Evolutionary conservation across 2,329 filamentous ascomycete species (phyloP), one percentile per base, ranked within the genome.

Genomic region (Trichoderma koningii): DNA sequence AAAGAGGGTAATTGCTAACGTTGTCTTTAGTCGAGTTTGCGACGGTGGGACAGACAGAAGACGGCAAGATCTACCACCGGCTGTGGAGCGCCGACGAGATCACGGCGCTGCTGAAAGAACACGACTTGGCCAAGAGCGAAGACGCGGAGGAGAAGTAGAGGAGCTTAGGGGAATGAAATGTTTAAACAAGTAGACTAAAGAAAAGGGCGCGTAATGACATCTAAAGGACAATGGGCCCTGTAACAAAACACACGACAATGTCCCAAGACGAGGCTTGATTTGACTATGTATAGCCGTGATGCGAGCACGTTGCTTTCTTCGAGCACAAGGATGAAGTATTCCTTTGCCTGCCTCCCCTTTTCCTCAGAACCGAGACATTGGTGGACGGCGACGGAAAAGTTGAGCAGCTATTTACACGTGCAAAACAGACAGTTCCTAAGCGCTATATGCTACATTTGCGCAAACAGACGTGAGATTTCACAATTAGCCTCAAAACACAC

Each of bases 11-110:
- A 7, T 48, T 50, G 52, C 70, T 72, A 65, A 72, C 70, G 64
- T 34, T 14, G 17, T 30, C 64, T 17, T 47, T 68, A 97, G 93
- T 99, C 76, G 95, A 99, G 76, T 99, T 99, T 75, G 96, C 95
- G 71, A 99, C 96, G 38, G 94, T 99, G 67, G 96, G 95, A 72
- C 92, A 93, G 82, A 98, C 93, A 71, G 90, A 93, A 79, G 88
- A 93, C 70, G 95, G 95, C 74, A 95, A 94, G 83, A 94, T 99
- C 79, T 99, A 98, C 83, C 95, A 99, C 80, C 91, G 96, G 76
- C 85, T 99, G 68, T 99, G 95, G 95, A 91, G 88, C 73, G 94
- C 93, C 51, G 94, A 99, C 70, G 95, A 98, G 83, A 99, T 99
- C 74, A 94, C 92, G 76, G 88, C 90, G 57, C 82, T 99, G 77